Base-by-base conservation (phyloP, 441 rosid genomes). In the Omphalea diandra region DNA sequence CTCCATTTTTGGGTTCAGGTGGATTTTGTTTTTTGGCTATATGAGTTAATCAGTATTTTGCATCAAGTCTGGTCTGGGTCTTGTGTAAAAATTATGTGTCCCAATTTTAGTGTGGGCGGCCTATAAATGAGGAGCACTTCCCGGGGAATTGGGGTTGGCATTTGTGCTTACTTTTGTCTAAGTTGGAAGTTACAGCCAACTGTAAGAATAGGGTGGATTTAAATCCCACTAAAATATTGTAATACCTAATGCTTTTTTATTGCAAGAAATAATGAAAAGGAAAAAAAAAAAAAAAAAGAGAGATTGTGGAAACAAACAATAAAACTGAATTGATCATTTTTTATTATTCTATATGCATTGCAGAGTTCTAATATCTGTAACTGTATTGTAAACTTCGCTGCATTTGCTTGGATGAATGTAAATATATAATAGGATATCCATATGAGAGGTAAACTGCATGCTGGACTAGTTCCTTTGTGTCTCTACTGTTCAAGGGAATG, bases 211-310 rank as follows among this genome's bases (percentile, higher is more conserved):
- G 8, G 15, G 11, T 53, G n/a, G 15, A 24, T 20, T 53, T 9
- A 12, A 68, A 18, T 68, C 53, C 63, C 54, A 68, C 54, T 27
- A n/a, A 20, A 15, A 46, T 26, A 38, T 59, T 59, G 63, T 59
- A 59, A 11, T 57, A 7, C 20, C 63, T 35, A 15, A 35, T 59
- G 27, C 44, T 3, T 35, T 2, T 29, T 59, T 35, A n/a, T 5
- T 55, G 14, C 33, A 15, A 55, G 12, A 29, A 56, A 56, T 56
- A 32, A n/a, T n/a, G n/a, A n/a, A n/a, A n/a, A n/a, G n/a, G n/a
- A n/a, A n/a, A 32, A 59, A 2, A 5, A n/a, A 7, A 20, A 20
- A 20, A 26, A 9, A 35, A 33, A 3, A 15, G 29, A 6, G 9
- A 1, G 14, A 9, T 1, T 15, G n/a, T 15, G 22, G 8, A 47